A percentile compares a stretch with the other conserved stretches of the same genome.
phyloP scores from a whole-genome alignment of 78 protist species.

The Dictyostelium brefeldianum region DNA sequence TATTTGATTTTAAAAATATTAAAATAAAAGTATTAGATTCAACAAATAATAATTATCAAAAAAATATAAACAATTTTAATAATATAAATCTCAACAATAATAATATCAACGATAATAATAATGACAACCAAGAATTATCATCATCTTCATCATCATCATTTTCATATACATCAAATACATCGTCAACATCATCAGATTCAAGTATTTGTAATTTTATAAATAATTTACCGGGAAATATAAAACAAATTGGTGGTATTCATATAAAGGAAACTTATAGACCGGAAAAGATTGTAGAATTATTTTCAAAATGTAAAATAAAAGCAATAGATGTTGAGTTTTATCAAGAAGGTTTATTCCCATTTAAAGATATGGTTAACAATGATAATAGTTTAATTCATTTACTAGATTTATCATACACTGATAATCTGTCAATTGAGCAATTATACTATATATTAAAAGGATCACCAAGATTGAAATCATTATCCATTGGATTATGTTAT shows the following conservation, averaged over 20 bases:
- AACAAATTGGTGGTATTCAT: neutral
- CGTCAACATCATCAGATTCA: neutral
- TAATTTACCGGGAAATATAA: neutral
- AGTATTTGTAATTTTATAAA: neutral
- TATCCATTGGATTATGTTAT: neutral
- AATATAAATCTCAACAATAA: neutral
- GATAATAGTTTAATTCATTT: neutral
- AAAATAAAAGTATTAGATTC: neutral
- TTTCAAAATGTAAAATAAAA: neutral
- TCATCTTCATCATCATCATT: neutral
- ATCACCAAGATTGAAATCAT: neutral
- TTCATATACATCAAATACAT: neutral
- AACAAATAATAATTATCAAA: neutral
- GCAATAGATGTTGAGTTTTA: neutral
- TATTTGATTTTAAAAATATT: neutral
- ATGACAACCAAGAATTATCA: neutral
- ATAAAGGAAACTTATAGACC: neutral
- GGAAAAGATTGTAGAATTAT: neutral
- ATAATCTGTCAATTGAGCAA: neutral
- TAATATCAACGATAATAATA: constrained; percentile 8
- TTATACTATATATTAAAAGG: neutral
- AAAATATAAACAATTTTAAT: neutral
- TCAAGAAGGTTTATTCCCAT: neutral
- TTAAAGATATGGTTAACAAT: neutral
- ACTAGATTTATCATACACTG: neutral